A percentile compares a stretch with the other conserved stretches of the same genome.
These are phyloP conservation scores for Penicillium atrosanguineum DNA, from an alignment of 495 filamentous ascomycete species.

Conservation along the genomic window DNA sequence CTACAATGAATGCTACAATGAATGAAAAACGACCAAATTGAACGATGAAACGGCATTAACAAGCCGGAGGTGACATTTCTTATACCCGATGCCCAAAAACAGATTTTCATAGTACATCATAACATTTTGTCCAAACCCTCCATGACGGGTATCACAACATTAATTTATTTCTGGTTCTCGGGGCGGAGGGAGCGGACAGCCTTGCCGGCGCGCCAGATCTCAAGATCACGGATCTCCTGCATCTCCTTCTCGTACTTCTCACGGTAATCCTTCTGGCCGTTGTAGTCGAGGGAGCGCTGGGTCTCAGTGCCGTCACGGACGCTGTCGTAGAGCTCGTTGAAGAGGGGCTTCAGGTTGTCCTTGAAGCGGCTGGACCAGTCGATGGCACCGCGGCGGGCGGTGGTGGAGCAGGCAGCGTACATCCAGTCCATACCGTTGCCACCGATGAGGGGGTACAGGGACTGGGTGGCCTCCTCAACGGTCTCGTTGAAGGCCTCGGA, in stretches of 20 bases:
- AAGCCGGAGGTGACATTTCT: slow-evolving; percentile 21
- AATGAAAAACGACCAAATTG: background rate
- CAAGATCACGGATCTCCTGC: slow-evolving; percentile 90
- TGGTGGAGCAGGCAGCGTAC: slow-evolving; percentile 99
- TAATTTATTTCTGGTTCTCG: slow-evolving; percentile 82
- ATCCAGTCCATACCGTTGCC: slow-evolving; percentile 99
- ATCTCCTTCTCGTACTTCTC: slow-evolving; percentile 95
- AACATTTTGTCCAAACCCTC: slow-evolving; percentile 36
- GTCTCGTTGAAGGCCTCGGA: slow-evolving; percentile 99
- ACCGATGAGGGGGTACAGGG: slow-evolving; percentile 94
- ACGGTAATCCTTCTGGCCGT: slow-evolving; percentile 89
- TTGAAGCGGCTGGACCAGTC: slow-evolving; percentile 97
- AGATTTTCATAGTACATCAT: slow-evolving; percentile 45
- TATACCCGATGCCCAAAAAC: slow-evolving; percentile 28
- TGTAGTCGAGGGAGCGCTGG: slow-evolving; percentile 89
- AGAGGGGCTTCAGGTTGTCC: slow-evolving; percentile 94
- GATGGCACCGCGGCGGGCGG: slow-evolving; percentile 95
- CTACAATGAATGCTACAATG: background rate
- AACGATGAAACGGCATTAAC: background rate
- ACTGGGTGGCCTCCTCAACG: slow-evolving; percentile 98
- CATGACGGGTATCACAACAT: slow-evolving; percentile 29
- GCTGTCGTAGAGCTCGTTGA: slow-evolving; percentile 91
- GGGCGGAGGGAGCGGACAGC: slow-evolving; percentile 85
- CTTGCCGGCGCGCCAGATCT: slow-evolving; percentile 99
- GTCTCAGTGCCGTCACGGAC: slow-evolving; percentile 90